Base-by-base conservation (phyloP, 352 stramenopile genomes). In the Pythium utonaiense region DNA sequence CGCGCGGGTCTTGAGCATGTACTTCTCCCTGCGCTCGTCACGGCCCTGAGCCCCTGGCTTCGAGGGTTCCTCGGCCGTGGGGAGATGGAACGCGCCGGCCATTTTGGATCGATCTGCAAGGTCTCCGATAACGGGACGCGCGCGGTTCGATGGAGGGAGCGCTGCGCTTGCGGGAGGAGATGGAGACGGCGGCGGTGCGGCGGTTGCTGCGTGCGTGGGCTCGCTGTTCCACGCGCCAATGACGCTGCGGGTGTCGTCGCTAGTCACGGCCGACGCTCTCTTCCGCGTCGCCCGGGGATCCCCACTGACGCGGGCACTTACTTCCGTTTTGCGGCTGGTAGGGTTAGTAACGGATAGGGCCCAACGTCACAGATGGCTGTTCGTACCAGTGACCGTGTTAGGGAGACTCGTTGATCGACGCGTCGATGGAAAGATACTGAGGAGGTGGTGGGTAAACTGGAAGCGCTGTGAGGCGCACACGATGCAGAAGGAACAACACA, bases 1-100 rank as follows among this genome's bases (percentile, higher is more conserved):
- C 27, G 72, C 67, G 40, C 84, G 80, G 22, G 78, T 91, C 67
- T 80, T 77, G 34, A 76, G 70, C 77, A 89, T 86, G 71, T 86
- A 91, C 58, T 74, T 70, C 67, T 88, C 80, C 25, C 78, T 74
- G 38, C 80, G 77, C 54, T 84, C 77, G 17, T 85, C 71, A 22
- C 38, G 57, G 38, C 25, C 38, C 3, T n/a, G n/a, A 6, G 21
- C 17, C 38, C 14, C 14, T 17, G 16, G 13, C 5, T 19, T n/a
- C 12, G 13, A 34, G 3, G n/a, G 22, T 21, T 53, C 56, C 31
- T 57, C 51, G 31, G 40, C 28, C 24, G 27, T 13, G 3, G 55
- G 56, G 22, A 69, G 3, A 24, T 60, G 62, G 48, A 69, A 69
- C 22, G 50, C 54, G 40, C 62, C 62, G 25, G 60, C 60, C 60